phyloP scores from a whole-genome alignment of 176 grass and related monocot genomes.

The Cocos nucifera region DNA sequence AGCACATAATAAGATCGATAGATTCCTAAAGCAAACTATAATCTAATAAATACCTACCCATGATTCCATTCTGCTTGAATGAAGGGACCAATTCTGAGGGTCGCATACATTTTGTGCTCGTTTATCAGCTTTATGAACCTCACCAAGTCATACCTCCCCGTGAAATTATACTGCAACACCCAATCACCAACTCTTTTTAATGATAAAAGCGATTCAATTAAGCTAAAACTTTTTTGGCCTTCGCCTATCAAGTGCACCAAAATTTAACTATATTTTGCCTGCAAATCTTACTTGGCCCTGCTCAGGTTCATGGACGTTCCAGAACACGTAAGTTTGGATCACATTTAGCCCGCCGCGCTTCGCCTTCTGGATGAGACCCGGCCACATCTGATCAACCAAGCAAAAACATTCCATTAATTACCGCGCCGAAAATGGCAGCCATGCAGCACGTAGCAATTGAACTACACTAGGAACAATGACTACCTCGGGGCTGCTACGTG shows the following conservation, averaged over 20 bases:
- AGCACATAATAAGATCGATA: not conserved
- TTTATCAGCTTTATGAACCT: slow-evolving; percentile 59
- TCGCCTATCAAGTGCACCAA: no score
- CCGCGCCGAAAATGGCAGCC: no score
- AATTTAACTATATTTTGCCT: not conserved
- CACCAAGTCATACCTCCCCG: slow-evolving; percentile 47
- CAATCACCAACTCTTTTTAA: not conserved
- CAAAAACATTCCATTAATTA: not conserved
- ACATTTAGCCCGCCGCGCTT: slow-evolving; percentile 70
- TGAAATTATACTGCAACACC: slow-evolving; percentile 59
- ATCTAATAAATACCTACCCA: slow-evolving; percentile 39
- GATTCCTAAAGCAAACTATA: not conserved
- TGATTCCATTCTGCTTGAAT: slow-evolving; percentile 89
- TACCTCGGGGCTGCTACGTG: slow-evolving; percentile 50
- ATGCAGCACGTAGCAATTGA: no score
- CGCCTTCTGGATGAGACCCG: slow-evolving; percentile 39
- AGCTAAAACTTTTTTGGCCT: not conserved
- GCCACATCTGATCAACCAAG: slow-evolving; percentile 53
- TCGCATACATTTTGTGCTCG: slow-evolving; percentile 39
- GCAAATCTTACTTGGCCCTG: slow-evolving; percentile 41
- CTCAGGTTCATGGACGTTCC: slow-evolving; percentile 79
- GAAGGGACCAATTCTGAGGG: slow-evolving; percentile 66
- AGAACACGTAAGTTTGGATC: slow-evolving; percentile 86
- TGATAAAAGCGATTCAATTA: not conserved
- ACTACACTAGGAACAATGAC: not conserved